Base-by-base conservation (phyloP, 345 rosid genomes). In the Populus deltoides region DNA sequence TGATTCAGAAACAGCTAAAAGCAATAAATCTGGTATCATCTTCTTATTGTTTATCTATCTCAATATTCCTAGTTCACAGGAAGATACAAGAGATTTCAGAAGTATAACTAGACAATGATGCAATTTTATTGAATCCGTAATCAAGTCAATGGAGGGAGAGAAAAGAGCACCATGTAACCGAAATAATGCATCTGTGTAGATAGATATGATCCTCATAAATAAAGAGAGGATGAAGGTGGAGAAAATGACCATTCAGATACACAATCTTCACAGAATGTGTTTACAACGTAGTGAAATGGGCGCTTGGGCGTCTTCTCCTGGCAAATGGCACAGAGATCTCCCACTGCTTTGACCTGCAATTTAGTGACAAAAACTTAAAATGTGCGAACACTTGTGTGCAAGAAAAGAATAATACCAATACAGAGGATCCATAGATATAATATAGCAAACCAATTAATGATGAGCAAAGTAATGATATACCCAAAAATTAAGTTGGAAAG, bases 251-350 rank as follows among this genome's bases (percentile, higher is more conserved):
- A 89, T 81, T 90, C 94, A 7, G 91, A 86, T 53, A 86, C 92
- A 75, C 94, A 88, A 51, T 89, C 92, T 79, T 90, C 94, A 31
- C 94, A 90, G 68, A 90, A 90, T 87, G 83, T 89, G 94, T 73
- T 87, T 89, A 75, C 91, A 88, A 7, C 85, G 82, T 70, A 91
- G 81, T 35, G 87, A 74, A 61, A 89, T 82, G 0, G 94, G 94
- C 17, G 86, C 67, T 2, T 1, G 5, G 87, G 89, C 89, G 88
- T 91, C 91, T 89, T 91, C 84, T 91, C 94, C 83, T 91, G 94
- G 82, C 91, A 91, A 45, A 91, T 89, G 47, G 94, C 91, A 83
- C 94, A 91, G 36, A 89, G 83, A 71, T 89, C 92, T 55, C 93
- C 91, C 3, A 82, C 83, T n/a, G 85, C 88, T 70, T 83, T 85